Evolutionary conservation across 192 early-diverging fungal species (phyloP).

Genomic region (Backusella liffmaniae): DNA sequence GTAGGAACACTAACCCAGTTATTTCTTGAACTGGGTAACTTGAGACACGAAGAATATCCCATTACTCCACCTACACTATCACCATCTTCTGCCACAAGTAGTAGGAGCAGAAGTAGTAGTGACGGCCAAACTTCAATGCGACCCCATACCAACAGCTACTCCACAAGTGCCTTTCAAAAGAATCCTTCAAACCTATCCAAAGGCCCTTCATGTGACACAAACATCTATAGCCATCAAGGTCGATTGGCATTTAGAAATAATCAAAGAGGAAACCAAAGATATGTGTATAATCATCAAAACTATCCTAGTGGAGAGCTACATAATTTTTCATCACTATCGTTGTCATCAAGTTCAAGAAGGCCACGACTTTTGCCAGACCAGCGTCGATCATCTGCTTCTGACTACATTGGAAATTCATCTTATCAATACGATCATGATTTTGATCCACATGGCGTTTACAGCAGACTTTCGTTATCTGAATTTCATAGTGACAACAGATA

Average conservation of each 20-base stretch:
- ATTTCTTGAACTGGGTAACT: not conserved
- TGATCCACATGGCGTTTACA: not conserved
- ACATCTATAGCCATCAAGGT: not conserved
- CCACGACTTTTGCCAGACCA: not conserved
- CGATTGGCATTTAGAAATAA: not conserved
- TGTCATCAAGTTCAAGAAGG: not conserved
- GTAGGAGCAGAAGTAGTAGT: not conserved
- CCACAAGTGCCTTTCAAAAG: not conserved
- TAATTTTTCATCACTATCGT: not conserved
- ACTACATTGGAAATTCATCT: not conserved
- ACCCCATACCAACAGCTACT: not conserved
- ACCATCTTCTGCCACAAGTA: not conserved
- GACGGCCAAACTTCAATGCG: not conserved
- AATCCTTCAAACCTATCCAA: not conserved
- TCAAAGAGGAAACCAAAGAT: not conserved
- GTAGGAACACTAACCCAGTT: not conserved
- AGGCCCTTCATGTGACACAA: not conserved
- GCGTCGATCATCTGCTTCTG: conserved; percentile 4
- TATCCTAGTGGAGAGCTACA: not conserved
- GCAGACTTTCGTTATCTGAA: not conserved
- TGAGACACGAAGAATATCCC: not conserved
- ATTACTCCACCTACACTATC: not conserved
- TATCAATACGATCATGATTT: not conserved
- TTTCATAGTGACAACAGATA: not conserved
- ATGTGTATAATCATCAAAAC: not conserved